Evolutionary conservation across 257 asterid genomes (phyloP).

Genomic region (Prunella vulgaris): DNA sequence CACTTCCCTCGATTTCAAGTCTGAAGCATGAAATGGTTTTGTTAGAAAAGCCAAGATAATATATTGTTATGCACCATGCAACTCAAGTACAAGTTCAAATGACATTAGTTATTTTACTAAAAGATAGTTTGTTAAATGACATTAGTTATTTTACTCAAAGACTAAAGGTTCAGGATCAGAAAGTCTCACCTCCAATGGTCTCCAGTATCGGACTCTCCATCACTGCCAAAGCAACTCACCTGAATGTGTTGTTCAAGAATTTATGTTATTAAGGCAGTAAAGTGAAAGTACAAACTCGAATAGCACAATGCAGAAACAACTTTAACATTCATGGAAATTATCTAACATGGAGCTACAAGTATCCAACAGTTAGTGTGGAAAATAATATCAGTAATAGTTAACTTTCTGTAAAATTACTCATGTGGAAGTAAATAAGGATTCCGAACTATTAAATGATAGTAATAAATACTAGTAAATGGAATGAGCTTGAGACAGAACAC

Average conservation of each 20-base stretch:
- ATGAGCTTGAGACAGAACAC: neutral
- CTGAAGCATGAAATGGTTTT: conserved; percentile 29
- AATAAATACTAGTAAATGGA: neutral
- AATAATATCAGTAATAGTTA: too few species aligned
- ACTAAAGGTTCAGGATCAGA: neutral
- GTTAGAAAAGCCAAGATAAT: neutral
- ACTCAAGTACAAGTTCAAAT: too few species aligned
- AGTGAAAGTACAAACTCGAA: neutral
- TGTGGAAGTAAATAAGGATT: neutral
- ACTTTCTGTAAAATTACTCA: neutral
- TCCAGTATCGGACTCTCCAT: conserved; percentile 84
- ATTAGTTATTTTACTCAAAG: too few species aligned
- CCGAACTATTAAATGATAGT: neutral
- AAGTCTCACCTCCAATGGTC: conserved; percentile 79
- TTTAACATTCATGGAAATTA: neutral
- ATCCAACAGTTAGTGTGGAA: neutral
- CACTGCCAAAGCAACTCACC: conserved; percentile 97
- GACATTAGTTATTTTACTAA: too few species aligned
- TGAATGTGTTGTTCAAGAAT: conserved; percentile 24
- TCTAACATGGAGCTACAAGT: conserved; percentile 4
- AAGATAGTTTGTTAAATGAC: too few species aligned
- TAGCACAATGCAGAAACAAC: neutral
- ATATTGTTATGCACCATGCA: too few species aligned
- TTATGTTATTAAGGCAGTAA: conserved; percentile 10
- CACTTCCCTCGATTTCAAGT: conserved; percentile 90